Conservation (phyloP, 129 eudicot species). For the Glebionis coronaria region DNA sequence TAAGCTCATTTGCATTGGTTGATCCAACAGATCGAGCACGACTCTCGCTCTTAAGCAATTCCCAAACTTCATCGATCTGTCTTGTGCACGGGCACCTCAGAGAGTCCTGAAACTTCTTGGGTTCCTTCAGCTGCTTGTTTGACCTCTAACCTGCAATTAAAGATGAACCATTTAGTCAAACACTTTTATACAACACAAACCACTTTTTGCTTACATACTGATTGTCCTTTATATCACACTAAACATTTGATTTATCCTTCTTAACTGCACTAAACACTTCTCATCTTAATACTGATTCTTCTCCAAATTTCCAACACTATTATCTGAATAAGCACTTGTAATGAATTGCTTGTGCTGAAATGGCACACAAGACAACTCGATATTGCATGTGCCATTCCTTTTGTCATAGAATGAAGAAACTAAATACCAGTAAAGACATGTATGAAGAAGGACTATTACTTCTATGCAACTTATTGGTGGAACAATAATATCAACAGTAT, state of each 20-base stretch:
- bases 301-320: neutral
- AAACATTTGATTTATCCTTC: too few species aligned
- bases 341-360: neutral
- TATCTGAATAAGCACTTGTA: neutral
- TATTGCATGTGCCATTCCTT: neutral
- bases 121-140: too few species aligned
- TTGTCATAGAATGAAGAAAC: neutral
- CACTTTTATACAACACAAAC: neutral
- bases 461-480: conserved; percentile 2
- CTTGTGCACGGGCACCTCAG: conserved; percentile 58
- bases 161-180: neutral
- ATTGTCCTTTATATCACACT: too few species aligned
- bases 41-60: conserved; percentile 69
- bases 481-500: neutral
- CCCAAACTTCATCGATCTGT: conserved; percentile 94
- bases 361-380: too few species aligned
- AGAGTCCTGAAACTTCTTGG: conserved; percentile 92
- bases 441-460: neutral
- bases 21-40: conserved; percentile 91
- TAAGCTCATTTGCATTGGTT: conserved; percentile 90
- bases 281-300: neutral
- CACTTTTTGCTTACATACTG: neutral
- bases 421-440: neutral
- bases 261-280: too few species aligned
- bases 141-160: conserved; percentile 60